A percentile compares a stretch with the other conserved stretches of the same genome.
Conservation (phyloP, 2,329 filamentous ascomycete genomes). For the Sarocladiaceae sp. region DNA sequence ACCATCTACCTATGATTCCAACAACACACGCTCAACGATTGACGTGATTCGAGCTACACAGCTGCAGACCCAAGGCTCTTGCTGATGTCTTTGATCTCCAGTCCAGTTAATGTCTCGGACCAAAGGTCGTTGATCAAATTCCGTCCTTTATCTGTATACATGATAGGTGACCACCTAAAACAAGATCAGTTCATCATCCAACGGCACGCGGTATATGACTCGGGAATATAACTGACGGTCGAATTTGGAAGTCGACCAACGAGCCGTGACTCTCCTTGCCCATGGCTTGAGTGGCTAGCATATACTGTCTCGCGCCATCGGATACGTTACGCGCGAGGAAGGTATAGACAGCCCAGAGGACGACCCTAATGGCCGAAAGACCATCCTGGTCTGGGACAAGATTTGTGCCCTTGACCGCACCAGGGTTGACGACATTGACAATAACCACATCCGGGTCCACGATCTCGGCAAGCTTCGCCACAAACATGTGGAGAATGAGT, state of each 20-base stretch:
- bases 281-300: background rate
- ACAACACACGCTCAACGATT: no score
- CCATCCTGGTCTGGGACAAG: constrained; percentile 28
- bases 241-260: background rate
- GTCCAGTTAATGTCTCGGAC: background rate
- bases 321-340: background rate
- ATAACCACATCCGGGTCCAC: constrained; percentile 35
- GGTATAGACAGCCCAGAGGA: background rate
- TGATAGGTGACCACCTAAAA: background rate
- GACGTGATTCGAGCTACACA: background rate
- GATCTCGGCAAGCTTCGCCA: constrained; percentile 29
- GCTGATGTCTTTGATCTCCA: background rate
- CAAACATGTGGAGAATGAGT: constrained; percentile 29
- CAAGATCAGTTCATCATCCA: background rate
- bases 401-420: constrained; percentile 35
- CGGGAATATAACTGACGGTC: background rate
- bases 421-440: constrained; percentile 45
- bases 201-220: background rate
- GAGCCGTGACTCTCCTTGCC: background rate
- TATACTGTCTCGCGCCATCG: background rate
- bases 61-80: background rate
- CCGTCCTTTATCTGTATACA: background rate
- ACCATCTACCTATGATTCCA: no score
- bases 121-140: background rate
- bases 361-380: constrained; percentile 2